A percentile compares a stretch with the other conserved stretches of the same genome.
Evolutionary conservation across 1,284 basidiomycete genomes (phyloP).

Genomic region (Xerocomus subilludens): DNA sequence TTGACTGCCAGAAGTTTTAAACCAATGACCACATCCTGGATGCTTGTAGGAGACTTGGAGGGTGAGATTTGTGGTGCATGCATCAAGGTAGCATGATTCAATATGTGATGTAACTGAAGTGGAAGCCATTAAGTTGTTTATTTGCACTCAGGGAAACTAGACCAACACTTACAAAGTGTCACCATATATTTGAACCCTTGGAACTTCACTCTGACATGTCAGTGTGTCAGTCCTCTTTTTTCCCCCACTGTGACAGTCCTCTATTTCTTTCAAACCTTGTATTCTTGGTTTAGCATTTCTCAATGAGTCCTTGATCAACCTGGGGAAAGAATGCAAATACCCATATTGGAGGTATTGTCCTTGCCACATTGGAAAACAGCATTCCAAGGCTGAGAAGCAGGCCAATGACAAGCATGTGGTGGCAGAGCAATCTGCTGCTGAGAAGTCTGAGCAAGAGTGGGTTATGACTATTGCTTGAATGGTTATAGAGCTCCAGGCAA

Average conservation of each 20-base stretch:
- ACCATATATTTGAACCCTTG: not conserved
- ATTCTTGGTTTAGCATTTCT: too few species aligned
- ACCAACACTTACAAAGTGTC: not conserved
- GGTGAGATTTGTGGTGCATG: too few species aligned
- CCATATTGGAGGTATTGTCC: slow-evolving; percentile 10
- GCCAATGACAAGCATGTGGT: not conserved
- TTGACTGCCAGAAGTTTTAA: too few species aligned
- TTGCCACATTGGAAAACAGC: not conserved
- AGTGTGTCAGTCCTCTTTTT: too few species aligned
- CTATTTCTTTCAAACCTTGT: too few species aligned
- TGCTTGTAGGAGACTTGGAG: too few species aligned
- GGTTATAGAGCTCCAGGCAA: slow-evolving; percentile 13
- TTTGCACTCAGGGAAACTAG: slow-evolving; percentile 7
- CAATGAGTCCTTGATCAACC: not conserved
- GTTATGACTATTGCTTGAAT: slow-evolving; percentile 16
- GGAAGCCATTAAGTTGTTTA: slow-evolving; percentile 35
- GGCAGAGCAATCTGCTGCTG: not conserved
- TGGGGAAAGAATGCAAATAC: not conserved
- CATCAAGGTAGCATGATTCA: too few species aligned
- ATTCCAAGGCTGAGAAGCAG: slow-evolving; percentile 1
- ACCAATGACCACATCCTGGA: too few species aligned
- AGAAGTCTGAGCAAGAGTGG: slow-evolving; percentile 22
- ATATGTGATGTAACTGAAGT: too few species aligned
- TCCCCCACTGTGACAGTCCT: too few species aligned
- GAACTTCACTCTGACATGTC: too few species aligned